A percentile compares a stretch with the other conserved stretches of the same genome.
Evolutionary conservation across 192 early-diverging fungal species (phyloP).

Genomic region (Geranomyces michiganensis): DNA sequence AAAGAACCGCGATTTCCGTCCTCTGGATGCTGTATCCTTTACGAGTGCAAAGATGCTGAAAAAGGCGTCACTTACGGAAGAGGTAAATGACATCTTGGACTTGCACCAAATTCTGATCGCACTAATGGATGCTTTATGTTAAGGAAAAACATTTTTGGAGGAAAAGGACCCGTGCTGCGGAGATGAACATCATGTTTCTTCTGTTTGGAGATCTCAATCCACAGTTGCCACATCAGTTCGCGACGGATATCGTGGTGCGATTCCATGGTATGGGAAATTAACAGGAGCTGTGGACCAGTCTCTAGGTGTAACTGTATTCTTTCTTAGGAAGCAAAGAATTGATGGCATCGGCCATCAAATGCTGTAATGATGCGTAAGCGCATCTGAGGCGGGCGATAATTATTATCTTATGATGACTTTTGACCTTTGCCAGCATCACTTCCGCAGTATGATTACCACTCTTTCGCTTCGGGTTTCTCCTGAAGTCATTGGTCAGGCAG

Average conservation of each 20-base stretch:
- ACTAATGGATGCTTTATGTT: neutral
- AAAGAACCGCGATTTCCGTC: neutral
- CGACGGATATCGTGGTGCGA: neutral
- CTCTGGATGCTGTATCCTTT: neutral
- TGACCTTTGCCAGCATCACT: neutral
- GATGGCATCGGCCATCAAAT: constrained; percentile 1
- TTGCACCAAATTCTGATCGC: neutral
- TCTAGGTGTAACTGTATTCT: neutral
- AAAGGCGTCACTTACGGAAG: neutral
- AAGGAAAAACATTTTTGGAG: neutral
- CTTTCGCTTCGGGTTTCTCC: neutral
- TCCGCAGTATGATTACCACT: constrained; percentile 11
- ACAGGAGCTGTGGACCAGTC: neutral
- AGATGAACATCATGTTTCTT: neutral
- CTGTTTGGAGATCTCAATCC: neutral
- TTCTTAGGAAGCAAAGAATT: neutral
- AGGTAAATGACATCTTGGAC: neutral
- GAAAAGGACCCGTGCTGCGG: neutral
- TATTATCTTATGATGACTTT: neutral
- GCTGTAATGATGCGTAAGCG: constrained; percentile 15
- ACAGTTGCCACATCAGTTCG: neutral
- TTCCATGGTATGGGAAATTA: neutral
- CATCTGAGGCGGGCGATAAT: neutral
- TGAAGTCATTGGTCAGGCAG: constrained; percentile 11
- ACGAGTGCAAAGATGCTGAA: constrained; percentile 2